Conservation (phyloP, 1,284 basidiomycete genomes). For the Sphaerobolus stellatus region DNA sequence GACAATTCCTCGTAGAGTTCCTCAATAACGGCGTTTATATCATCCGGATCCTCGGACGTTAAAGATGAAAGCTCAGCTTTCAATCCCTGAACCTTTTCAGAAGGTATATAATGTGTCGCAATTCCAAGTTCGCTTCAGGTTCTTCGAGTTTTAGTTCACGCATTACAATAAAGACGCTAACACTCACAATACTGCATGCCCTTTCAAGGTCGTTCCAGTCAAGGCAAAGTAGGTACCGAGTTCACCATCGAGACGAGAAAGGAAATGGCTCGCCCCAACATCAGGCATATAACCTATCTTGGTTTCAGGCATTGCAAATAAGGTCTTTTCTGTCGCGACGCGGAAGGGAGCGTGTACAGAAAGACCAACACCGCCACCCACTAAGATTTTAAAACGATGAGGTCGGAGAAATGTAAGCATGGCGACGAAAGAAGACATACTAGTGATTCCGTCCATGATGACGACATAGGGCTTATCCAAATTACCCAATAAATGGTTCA, state of each 20-base stretch:
- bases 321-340: slow-evolving; percentile 90
- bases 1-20: slow-evolving; percentile 63
- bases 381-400: slow-evolving; percentile 39
- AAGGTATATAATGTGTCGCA: slow-evolving; percentile 87
- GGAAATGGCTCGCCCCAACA: slow-evolving; percentile 89
- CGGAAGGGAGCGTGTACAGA: slow-evolving; percentile 87
- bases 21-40: slow-evolving; percentile 61
- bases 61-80: slow-evolving; percentile 60
- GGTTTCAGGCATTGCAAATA: slow-evolving; percentile 97
- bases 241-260: slow-evolving; percentile 88
- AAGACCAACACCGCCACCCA: slow-evolving; percentile 96
- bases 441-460: slow-evolving; percentile 88
- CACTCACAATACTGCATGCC: slow-evolving; percentile 81
- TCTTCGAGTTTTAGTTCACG: slow-evolving; percentile 1
- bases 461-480: slow-evolving; percentile 86
- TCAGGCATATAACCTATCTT: slow-evolving; percentile 90
- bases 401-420: slow-evolving; percentile 8
- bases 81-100: slow-evolving; percentile 69
- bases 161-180: slow-evolving; percentile 8
- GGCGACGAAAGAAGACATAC: slow-evolving; percentile 49
- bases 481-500: slow-evolving; percentile 83
- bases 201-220: slow-evolving; percentile 73
- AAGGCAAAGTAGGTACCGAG: slow-evolving; percentile 93
- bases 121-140: slow-evolving; percentile 79
- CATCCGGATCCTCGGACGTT: slow-evolving; percentile 42